These are phyloP conservation scores for Annulohypoxylon bovei DNA, from an alignment of 495 filamentous ascomycete genomes.

Conservation along the genomic window DNA sequence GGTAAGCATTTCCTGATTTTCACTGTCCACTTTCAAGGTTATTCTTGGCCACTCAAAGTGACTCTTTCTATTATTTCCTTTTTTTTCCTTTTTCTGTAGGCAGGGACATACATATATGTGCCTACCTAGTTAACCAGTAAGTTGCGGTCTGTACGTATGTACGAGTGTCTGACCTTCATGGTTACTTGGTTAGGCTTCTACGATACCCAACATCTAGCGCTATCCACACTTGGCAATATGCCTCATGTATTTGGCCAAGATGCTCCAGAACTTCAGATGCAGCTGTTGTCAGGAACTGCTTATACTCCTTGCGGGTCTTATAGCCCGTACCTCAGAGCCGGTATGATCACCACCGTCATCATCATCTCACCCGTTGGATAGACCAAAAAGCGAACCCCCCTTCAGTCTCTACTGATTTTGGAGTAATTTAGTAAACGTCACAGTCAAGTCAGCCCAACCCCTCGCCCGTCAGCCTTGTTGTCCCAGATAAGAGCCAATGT, in stretches of 20 bases:
- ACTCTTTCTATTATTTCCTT: not conserved
- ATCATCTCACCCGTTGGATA: not conserved
- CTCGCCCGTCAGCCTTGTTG: constrained; percentile 28
- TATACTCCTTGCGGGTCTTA: constrained; percentile 7
- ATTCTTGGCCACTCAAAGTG: not conserved
- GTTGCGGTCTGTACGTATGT: constrained; percentile 27
- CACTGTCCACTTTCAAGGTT: not conserved
- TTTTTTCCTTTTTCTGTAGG: not conserved
- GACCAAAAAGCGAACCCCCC: not conserved
- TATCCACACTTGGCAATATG: constrained; percentile 31
- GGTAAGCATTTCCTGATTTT: not conserved
- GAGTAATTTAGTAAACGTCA: constrained; percentile 9
- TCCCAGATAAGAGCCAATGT: constrained; percentile 13
- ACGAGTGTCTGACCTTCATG: constrained; percentile 17
- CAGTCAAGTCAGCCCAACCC: constrained; percentile 29
- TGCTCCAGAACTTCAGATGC: constrained; percentile 12
- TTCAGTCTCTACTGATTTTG: not conserved
- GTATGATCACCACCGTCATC: constrained; percentile 8
- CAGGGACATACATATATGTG: constrained; percentile 1
- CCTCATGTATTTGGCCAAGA: constrained; percentile 33
- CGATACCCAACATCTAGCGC: constrained; percentile 29
- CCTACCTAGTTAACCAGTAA: not conserved
- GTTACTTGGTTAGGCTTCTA: constrained; percentile 27
- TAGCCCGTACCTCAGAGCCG: not conserved
- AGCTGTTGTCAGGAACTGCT: constrained; percentile 25